Evolutionary conservation across 306 rosid genomes (phyloP).

Genomic region (Cucurbita ficifolia): DNA sequence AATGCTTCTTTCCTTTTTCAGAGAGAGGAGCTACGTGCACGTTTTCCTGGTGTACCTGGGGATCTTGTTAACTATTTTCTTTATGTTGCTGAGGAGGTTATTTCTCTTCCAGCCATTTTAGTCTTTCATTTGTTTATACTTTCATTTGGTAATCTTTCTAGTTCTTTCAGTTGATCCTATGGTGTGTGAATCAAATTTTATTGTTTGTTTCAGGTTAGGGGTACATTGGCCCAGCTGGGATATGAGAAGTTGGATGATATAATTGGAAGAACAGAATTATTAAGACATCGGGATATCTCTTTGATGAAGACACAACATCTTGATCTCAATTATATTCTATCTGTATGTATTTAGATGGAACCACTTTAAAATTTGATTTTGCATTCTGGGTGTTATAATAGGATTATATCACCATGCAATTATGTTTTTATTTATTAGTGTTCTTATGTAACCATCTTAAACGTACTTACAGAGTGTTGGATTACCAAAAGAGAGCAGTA

Average conservation of each 20-base stretch:
- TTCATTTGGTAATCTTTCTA: neutral
- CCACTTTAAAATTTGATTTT: neutral
- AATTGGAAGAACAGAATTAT: conserved; percentile 68
- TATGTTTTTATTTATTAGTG: neutral
- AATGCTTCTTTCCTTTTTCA: conserved; percentile 16
- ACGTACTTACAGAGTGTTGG: conserved; percentile 48
- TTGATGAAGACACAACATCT: conserved; percentile 88
- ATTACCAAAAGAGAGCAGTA: conserved; percentile 82
- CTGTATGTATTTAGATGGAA: conserved; percentile 37
- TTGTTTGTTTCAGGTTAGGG: conserved; percentile 58
- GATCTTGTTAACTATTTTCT: conserved; percentile 94
- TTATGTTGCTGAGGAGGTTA: conserved; percentile 97
- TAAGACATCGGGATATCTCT: conserved; percentile 79
- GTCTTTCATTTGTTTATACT: neutral
- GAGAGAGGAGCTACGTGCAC: conserved; percentile 99
- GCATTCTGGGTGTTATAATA: neutral
- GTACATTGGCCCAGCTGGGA: conserved; percentile 85
- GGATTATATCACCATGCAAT: neutral
- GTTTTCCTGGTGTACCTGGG: conserved; percentile 98
- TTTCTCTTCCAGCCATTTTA: conserved; percentile 7
- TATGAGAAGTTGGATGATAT: conserved; percentile 87
- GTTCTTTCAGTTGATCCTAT: neutral
- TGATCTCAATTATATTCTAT: conserved; percentile 57
- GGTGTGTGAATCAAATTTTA: neutral
- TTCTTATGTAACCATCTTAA: conserved; percentile 1